A percentile compares a stretch with the other conserved stretches of the same genome.
Conservation (phyloP, 768 basidiomycete species). For the Stropharia rugosoannulata region DNA sequence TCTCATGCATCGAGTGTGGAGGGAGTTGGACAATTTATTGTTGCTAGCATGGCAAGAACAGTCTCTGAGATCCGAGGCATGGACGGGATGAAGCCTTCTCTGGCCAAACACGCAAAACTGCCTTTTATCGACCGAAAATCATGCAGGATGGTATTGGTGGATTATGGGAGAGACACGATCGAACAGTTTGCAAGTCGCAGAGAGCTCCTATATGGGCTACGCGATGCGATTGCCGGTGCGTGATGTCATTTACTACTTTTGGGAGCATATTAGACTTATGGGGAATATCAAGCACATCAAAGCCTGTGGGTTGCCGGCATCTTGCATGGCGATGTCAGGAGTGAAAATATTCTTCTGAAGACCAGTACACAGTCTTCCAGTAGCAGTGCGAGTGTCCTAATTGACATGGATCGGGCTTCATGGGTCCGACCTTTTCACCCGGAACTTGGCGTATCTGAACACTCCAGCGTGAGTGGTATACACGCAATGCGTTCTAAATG, state of each 20-base stretch:
- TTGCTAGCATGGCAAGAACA: constrained; percentile 1
- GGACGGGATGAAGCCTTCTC: background rate
- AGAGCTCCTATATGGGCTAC: constrained; percentile 15
- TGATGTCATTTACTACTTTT: background rate
- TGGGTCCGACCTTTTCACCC: background rate
- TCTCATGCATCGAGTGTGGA: constrained; percentile 5
- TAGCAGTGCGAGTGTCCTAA: constrained; percentile 1
- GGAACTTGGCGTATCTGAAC: constrained; percentile 3
- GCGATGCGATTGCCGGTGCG: constrained; percentile 17
- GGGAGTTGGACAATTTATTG: constrained; percentile 18
- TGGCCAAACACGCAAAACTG: background rate
- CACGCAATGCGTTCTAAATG: too few species aligned
- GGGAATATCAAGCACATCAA: constrained; percentile 13
- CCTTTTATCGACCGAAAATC: constrained; percentile 4
- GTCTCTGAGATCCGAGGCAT: constrained; percentile 5
- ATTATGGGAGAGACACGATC: constrained; percentile 11
- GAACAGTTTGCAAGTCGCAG: constrained; percentile 6
- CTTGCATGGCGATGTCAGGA: constrained; percentile 26
- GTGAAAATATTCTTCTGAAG: constrained; percentile 22
- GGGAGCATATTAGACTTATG: background rate
- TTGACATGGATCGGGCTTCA: constrained; percentile 17
- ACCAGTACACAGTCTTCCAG: background rate
- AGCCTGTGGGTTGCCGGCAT: constrained; percentile 14
- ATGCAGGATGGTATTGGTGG: constrained; percentile 11
- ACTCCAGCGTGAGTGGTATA: background rate